Base-by-base conservation (phyloP, 345 rosid species). In the Populus simonii region DNA sequence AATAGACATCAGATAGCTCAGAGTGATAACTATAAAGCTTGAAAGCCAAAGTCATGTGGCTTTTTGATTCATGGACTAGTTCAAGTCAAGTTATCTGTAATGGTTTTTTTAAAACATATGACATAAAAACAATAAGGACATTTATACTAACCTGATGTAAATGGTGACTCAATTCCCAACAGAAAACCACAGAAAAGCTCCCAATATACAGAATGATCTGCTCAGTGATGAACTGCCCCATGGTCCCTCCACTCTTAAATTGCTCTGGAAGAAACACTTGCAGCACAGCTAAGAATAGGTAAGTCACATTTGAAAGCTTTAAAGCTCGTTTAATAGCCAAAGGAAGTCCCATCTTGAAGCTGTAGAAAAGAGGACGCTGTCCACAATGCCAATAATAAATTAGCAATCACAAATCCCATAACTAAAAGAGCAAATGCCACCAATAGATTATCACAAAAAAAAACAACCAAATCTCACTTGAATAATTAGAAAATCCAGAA, bases 111-210 rank as follows among this genome's bases (percentile, higher is more conserved):
- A 16, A 53, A 68, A 36, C 22, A 55, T 18, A 49, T 38, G 12
- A 11, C 23, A 43, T 16, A 36, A 33, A 36, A 73, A 38, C 15
- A 25, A 20, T 39, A 57, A 62, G 23, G 27, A 3, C 27, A 57
- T n/a, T 57, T 8, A 57, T 9, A 73, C 89, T 51, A 84, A 95
- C 99, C 99, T 89, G 91, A 72, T 92, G 91, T 71, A 95, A 81
- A 79, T 92, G 92, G 86, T 88, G 94, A 86, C 87, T 85, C 62
- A 91, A 80, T 85, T 95, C 98, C 99, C 99, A 96, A 80, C 96
- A 88, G 59, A 96, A 85, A 77, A 96, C 83, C 53, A 91, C 79
- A 70, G 84, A 86, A 84, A 89, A 89, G 83, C 81, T 86, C 31
- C 91, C 93, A 5, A 86, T n/a, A 78, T 74, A 90, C 53, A 86